Evolutionary conservation across 805 yeast species (phyloP).

Genomic region (Yamadazyma insecticola): DNA sequence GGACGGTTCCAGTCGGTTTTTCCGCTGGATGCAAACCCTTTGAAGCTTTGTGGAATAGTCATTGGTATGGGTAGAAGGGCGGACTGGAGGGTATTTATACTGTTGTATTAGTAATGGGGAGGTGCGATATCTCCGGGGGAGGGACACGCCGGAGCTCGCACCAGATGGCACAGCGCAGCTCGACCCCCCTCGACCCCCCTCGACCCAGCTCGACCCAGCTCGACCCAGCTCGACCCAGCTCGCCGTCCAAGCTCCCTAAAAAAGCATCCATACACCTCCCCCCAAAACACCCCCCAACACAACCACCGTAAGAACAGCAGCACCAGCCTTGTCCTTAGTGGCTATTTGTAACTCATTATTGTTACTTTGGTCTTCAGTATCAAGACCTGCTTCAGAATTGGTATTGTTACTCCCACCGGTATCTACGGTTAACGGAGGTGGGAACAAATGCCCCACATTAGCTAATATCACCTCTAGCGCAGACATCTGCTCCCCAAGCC

Average conservation of each 20-base stretch:
- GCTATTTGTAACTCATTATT: conserved; percentile 43
- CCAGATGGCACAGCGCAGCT: too few species aligned
- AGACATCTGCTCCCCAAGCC: conserved; percentile 78
- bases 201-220: too few species aligned
- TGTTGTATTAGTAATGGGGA: too few species aligned
- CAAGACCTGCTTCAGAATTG: conserved; percentile 28
- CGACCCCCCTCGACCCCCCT: too few species aligned
- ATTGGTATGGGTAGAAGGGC: too few species aligned
- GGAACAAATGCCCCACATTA: conserved; percentile 16
- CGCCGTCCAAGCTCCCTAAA: too few species aligned
- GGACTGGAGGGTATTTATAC: too few species aligned
- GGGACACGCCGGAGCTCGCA: too few species aligned
- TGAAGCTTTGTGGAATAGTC: conserved; percentile 1
- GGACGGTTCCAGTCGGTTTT: conserved; percentile 1
- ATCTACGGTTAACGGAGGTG: conserved; percentile 23
- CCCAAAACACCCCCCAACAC: conserved; percentile 55
- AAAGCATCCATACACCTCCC: conserved; percentile 73
- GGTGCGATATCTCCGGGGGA: too few species aligned
- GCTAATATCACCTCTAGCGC: conserved; percentile 61
- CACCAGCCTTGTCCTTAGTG: conserved; percentile 74
- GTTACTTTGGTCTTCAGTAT: conserved; percentile 32
- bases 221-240: too few species aligned
- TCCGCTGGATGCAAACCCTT: conserved; percentile 1
- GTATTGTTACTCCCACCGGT: conserved; percentile 31
- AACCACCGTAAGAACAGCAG: conserved; percentile 77